Evolutionary conservation across 2,329 filamentous ascomycete species (phyloP).

Genomic region (Xylaria sp.): DNA sequence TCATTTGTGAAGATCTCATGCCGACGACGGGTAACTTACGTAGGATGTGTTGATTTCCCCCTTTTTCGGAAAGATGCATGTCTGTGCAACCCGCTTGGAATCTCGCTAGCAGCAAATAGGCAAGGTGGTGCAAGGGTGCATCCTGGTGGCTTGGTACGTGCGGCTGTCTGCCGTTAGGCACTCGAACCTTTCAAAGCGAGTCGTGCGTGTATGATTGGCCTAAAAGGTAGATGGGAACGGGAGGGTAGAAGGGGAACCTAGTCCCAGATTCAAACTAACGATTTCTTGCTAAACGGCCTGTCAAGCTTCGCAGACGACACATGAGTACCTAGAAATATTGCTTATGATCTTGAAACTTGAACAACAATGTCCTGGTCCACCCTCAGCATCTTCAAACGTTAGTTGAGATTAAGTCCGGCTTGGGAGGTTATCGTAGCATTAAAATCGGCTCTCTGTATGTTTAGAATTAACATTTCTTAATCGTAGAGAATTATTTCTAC

Average conservation of each 20-base stretch:
- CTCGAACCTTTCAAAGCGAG: background rate
- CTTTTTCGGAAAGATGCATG: background rate
- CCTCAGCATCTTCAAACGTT: background rate
- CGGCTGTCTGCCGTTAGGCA: background rate
- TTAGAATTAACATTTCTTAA: background rate
- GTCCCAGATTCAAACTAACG: too few species aligned
- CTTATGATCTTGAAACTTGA: background rate
- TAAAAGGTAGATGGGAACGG: background rate
- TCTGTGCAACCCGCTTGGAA: background rate
- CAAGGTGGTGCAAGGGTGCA: background rate
- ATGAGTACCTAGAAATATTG: background rate
- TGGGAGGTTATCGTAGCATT: background rate
- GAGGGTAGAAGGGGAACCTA: background rate
- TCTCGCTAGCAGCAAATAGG: background rate
- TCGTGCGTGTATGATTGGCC: slow-evolving; percentile 6
- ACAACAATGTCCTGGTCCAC: too few species aligned
- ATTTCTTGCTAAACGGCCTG: too few species aligned
- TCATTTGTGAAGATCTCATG: too few species aligned
- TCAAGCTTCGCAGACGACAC: background rate
- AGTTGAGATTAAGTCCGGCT: background rate
- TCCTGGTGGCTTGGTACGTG: background rate
- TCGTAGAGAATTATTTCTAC: background rate
- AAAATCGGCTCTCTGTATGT: background rate
- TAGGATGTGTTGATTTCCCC: background rate
- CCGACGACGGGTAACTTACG: too few species aligned